Evolutionary conservation across 2,329 filamentous ascomycete genomes (phyloP).

Genomic region (Aspergillus cejpii): DNA sequence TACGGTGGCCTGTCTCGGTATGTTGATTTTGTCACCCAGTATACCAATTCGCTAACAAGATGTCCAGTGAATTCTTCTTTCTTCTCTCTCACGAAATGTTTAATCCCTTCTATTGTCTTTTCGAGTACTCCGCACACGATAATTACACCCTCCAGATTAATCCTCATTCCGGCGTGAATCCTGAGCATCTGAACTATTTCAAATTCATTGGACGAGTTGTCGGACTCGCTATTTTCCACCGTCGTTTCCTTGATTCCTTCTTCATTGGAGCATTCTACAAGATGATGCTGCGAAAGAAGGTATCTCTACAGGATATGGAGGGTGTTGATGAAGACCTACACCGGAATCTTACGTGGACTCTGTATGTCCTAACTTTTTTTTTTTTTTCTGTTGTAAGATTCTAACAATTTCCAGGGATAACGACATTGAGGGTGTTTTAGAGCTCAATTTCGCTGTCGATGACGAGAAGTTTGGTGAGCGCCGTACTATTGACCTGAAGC

Average conservation of each 20-base stretch:
- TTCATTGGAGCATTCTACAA: conserved; percentile 99
- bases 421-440: conserved; percentile 88
- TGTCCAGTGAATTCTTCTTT: conserved; percentile 89
- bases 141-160: conserved; percentile 99
- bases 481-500: conserved; percentile 88
- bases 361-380: conserved; percentile 45
- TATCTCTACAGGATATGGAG: conserved; percentile 92
- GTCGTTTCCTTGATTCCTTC: conserved; percentile 94
- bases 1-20: conserved; percentile 89
- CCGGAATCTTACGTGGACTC: conserved; percentile 90
- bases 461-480: conserved; percentile 95
- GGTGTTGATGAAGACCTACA: conserved; percentile 98
- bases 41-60: conserved; percentile 21
- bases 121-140: conserved; percentile 99
- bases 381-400: neutral
- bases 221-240: conserved; percentile 94
- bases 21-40: conserved; percentile 18
- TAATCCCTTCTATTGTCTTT: conserved; percentile 98
- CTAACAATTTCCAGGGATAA: conserved; percentile 58
- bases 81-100: conserved; percentile 99
- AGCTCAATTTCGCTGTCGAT: conserved; percentile 93
- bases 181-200: conserved; percentile 98
- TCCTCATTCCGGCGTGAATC: conserved; percentile 97
- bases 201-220: conserved; percentile 98
- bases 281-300: conserved; percentile 94